Conservation (phyloP, 202 grass and related monocot species). For the Eragrostis tef region DNA sequence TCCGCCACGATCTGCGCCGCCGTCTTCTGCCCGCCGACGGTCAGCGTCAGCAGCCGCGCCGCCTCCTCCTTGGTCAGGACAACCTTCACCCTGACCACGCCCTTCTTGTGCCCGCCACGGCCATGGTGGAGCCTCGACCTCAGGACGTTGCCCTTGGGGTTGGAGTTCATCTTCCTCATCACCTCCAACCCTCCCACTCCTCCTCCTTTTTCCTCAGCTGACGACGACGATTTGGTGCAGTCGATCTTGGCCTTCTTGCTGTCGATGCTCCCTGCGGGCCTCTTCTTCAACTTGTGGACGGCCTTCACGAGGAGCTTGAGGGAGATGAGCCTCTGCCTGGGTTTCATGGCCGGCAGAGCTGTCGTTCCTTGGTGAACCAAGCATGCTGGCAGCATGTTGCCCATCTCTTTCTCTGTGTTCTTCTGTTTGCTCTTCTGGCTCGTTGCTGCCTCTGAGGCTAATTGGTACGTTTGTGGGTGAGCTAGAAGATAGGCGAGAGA, state of each 20-base stretch:
- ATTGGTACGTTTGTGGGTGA: background rate
- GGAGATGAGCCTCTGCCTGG: slow-evolving; percentile 54
- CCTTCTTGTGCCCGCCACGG: slow-evolving; percentile 37
- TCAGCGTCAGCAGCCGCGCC: slow-evolving; percentile 67
- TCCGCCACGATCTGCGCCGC: slow-evolving; percentile 64
- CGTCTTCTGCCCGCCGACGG: slow-evolving; percentile 57
- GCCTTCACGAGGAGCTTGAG: slow-evolving; percentile 49
- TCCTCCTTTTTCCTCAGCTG: background rate
- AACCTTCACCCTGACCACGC: slow-evolving; percentile 74
- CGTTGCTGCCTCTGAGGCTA: background rate
- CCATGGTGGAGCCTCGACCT: background rate
- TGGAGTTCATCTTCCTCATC: slow-evolving; percentile 5
- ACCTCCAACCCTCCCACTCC: background rate
- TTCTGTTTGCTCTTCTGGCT: background rate
- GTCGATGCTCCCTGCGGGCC: background rate
- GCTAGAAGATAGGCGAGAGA: background rate
- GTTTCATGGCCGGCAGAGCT: slow-evolving; percentile 42
- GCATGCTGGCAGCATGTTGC: slow-evolving; percentile 75
- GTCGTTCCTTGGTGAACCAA: slow-evolving; percentile 55
- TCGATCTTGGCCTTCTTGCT: slow-evolving; percentile 26
- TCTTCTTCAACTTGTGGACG: slow-evolving; percentile 55
- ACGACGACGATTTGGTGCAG: background rate
- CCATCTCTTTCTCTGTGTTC: slow-evolving; percentile 46
- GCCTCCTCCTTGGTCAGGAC: slow-evolving; percentile 87
- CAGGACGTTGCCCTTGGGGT: slow-evolving; percentile 31